Percentiles rank a stretch among this genome's conserved stretches.
Conservation (phyloP, 352 stramenopile genomes). For the Pseudoperonospora humuli region DNA sequence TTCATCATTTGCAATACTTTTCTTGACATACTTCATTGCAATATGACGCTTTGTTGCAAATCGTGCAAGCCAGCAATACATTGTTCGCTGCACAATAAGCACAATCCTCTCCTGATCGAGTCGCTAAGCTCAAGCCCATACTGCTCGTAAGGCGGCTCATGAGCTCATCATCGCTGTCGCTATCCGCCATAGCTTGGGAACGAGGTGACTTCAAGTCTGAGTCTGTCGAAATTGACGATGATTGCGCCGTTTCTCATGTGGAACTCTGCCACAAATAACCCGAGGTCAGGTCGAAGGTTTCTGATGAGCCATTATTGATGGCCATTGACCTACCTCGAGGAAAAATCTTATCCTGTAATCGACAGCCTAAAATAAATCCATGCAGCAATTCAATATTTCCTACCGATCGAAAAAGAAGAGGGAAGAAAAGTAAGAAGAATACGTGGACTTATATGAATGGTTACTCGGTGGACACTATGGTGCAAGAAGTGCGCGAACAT, state of each 20-base stretch:
- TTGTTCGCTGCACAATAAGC: constrained; percentile 60
- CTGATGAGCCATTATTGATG: background rate
- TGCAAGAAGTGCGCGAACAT: too few species aligned
- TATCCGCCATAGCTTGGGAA: constrained; percentile 41
- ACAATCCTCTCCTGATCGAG: constrained; percentile 43
- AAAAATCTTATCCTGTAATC: too few species aligned
- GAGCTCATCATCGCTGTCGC: constrained; percentile 84
- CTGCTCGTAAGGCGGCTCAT: constrained; percentile 59
- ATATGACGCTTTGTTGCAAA: constrained; percentile 59
- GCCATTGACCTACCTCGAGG: constrained; percentile 1
- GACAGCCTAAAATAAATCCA: too few species aligned
- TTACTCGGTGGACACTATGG: too few species aligned
- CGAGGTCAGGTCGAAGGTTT: too few species aligned
- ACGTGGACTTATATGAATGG: too few species aligned
- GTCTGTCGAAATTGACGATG: background rate
- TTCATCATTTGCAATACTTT: constrained; percentile 1
- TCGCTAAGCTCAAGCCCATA: constrained; percentile 24
- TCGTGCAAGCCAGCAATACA: constrained; percentile 49
- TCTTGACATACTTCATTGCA: constrained; percentile 51
- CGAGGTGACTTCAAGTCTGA: constrained; percentile 8
- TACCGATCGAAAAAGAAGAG: too few species aligned
- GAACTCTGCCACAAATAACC: too few species aligned
- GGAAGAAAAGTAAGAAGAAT: too few species aligned
- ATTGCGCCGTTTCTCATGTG: constrained; percentile 11
- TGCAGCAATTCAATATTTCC: too few species aligned